Evolutionary conservation across 495 filamentous ascomycete species (phyloP).

Genomic region (Penicillium bialowiezense): DNA sequence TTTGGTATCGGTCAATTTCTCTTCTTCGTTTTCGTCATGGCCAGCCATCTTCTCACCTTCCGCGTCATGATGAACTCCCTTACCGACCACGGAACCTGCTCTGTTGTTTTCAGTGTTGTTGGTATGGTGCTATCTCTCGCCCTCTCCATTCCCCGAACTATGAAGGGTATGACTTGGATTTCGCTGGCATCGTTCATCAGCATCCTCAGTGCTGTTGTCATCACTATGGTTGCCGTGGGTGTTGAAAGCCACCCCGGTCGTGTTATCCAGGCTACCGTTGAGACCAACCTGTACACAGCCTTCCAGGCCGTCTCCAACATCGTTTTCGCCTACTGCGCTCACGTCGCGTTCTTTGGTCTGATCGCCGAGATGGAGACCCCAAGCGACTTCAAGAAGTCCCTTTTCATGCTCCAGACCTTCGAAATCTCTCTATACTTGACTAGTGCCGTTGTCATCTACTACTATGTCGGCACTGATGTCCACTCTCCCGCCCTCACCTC

Average conservation of each 20-base stretch:
- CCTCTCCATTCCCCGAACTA: slow-evolving; percentile 62
- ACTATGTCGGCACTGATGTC: slow-evolving; percentile 64
- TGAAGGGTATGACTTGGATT: slow-evolving; percentile 56
- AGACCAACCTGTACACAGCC: slow-evolving; percentile 30
- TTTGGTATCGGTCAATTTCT: slow-evolving; percentile 63
- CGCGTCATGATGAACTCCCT: slow-evolving; percentile 67
- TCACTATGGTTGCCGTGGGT: slow-evolving; percentile 71
- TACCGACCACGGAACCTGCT: slow-evolving; percentile 64
- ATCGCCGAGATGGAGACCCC: slow-evolving; percentile 75
- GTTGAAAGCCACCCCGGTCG: slow-evolving; percentile 38
- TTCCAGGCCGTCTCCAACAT: slow-evolving; percentile 52
- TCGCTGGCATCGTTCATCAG: slow-evolving; percentile 55
- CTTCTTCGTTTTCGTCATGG: slow-evolving; percentile 75
- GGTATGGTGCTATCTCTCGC: slow-evolving; percentile 61
- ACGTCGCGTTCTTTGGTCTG: slow-evolving; percentile 74
- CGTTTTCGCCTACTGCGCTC: slow-evolving; percentile 56
- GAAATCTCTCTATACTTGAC: slow-evolving; percentile 68
- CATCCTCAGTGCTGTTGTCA: slow-evolving; percentile 48
- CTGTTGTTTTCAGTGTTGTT: slow-evolving; percentile 64
- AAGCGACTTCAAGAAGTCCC: slow-evolving; percentile 62
- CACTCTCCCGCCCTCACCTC: slow-evolving; percentile 68
- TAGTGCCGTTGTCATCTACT: slow-evolving; percentile 68
- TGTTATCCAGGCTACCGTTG: slow-evolving; percentile 27
- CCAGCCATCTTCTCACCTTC: slow-evolving; percentile 70
- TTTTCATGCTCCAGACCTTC: slow-evolving; percentile 60